Conservation (phyloP, 2,329 filamentous ascomycete species). For the Sporothrix sp. region DNA sequence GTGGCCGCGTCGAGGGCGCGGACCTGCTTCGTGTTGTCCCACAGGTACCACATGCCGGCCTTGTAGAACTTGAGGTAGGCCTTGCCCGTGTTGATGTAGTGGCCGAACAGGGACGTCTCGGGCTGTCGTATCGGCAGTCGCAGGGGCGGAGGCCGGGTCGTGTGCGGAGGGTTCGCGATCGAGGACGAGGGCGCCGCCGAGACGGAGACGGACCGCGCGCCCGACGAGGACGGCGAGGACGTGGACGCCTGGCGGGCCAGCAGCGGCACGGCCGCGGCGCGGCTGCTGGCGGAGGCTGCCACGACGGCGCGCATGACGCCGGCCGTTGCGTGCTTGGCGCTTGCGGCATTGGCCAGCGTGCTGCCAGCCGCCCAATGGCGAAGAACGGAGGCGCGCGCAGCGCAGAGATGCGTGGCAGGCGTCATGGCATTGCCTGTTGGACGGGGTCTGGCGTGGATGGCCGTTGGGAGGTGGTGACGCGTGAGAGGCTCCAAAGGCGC, state of each 20-base stretch:
- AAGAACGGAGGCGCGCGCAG: slow-evolving; percentile 13
- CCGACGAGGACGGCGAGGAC: background rate
- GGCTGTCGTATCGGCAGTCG: slow-evolving; percentile 47
- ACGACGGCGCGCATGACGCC: background rate
- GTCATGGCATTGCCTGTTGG: slow-evolving; percentile 18
- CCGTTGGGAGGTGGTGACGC: background rate
- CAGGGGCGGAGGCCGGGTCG: slow-evolving; percentile 64
- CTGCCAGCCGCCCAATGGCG: slow-evolving; percentile 3
- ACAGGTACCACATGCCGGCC: slow-evolving; percentile 65
- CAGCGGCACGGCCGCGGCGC: background rate
- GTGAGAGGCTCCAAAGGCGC: background rate
- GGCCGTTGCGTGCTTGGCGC: background rate
- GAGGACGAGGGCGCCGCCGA: slow-evolving; percentile 4
- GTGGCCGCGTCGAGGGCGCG: slow-evolving; percentile 13
- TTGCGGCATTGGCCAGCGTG: background rate
- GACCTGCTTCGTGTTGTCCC: slow-evolving; percentile 42
- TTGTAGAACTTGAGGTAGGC: slow-evolving; percentile 84
- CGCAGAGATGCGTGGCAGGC: slow-evolving; percentile 16
- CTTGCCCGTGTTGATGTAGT: slow-evolving; percentile 56
- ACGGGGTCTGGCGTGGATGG: background rate
- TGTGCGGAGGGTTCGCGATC: slow-evolving; percentile 54
- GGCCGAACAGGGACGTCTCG: slow-evolving; percentile 35
- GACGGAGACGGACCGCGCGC: background rate
- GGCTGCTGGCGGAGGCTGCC: background rate
- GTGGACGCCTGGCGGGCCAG: background rate